phyloP scores from a whole-genome alignment of 2,329 filamentous ascomycete species.

The Fusarium avenaceum region DNA sequence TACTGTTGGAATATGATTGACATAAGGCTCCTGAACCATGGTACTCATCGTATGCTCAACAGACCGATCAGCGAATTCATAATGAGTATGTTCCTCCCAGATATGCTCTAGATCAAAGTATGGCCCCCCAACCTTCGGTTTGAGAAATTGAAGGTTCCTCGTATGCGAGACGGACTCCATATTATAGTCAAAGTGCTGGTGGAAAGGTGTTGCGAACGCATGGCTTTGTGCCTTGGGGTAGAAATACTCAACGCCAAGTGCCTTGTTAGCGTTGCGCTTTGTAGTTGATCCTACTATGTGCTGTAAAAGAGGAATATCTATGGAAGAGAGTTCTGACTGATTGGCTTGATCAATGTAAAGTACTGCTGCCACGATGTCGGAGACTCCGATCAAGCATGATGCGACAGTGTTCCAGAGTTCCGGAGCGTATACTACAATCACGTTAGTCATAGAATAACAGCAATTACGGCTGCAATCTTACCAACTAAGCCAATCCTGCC shows the following conservation, averaged over 20 bases:
- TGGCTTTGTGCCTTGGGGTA: conserved; percentile 55
- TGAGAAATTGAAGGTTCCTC: conserved; percentile 74
- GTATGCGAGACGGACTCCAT: conserved; percentile 75
- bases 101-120: conserved; percentile 81
- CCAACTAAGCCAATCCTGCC: conserved; percentile 57
- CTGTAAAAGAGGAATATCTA: conserved; percentile 30
- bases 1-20: conserved; percentile 81
- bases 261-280: neutral
- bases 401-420: conserved; percentile 41
- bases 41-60: conserved; percentile 82
- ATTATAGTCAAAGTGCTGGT: conserved; percentile 63
- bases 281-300: conserved; percentile 31
- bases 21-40: conserved; percentile 84
- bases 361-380: conserved; percentile 43
- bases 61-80: conserved; percentile 76
- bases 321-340: neutral
- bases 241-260: conserved; percentile 53
- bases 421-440: conserved; percentile 21
- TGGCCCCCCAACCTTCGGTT: conserved; percentile 72
- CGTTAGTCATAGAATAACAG: fast-evolving
- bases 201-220: conserved; percentile 63
- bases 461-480: conserved; percentile 10
- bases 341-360: conserved; percentile 37
- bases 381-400: conserved; percentile 37
- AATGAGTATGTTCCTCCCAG: conserved; percentile 83